Evolutionary conservation across 371 early-diverging fungal genomes (phyloP), one percentile per base, ranked within the genome.

Genomic region (Rhizopus delemar): DNA sequence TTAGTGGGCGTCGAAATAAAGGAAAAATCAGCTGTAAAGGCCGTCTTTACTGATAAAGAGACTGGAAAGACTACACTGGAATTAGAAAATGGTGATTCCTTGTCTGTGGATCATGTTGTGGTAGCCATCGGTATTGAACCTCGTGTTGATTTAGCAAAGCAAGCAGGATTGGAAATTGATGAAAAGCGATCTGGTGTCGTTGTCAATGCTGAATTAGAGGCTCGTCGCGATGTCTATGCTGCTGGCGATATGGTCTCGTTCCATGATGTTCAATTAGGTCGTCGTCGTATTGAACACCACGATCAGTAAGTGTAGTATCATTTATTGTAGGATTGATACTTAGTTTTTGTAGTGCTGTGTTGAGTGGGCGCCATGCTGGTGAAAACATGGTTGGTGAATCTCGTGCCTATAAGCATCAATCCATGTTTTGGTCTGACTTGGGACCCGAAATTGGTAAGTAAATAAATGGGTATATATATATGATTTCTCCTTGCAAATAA

Each of bases 351-450:
- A 68, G 71, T 59, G 90, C 91, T 54, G 86, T 87, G 15, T 73
- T 85, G 46, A 83, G 82, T 57, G 91, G 91, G 16, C 76, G 86
- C 34, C 78, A 83, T 55, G 91, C 89, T 46, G 91, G 89, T 57
- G 78, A 80, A 66, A 90, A 90, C 69, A 89, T 90, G 89, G 77
- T 80, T 0, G 85, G 84, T 7, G 69, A 66, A 46, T 68, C 75
- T 58, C 85, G 85, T 73, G 67, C 88, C 41, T 91, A 88, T 67
- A 77, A 71, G 39, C 85, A 90, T 63, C 90, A 90, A 69, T 83
- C 89, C 54, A 86, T 89, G 87, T 91, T 90, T 73, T 91, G 91
- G 91, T 84, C 85, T 38, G 89, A 89, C 63, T 69, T 89, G 11
- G 91, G 91, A 0, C 88, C 89, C 35, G 77, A 87, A 43, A 82